Percentiles rank a stretch among this genome's conserved stretches.
Conservation (phyloP, 305 asterid genomes). For the Fraxinus baroniana region DNA sequence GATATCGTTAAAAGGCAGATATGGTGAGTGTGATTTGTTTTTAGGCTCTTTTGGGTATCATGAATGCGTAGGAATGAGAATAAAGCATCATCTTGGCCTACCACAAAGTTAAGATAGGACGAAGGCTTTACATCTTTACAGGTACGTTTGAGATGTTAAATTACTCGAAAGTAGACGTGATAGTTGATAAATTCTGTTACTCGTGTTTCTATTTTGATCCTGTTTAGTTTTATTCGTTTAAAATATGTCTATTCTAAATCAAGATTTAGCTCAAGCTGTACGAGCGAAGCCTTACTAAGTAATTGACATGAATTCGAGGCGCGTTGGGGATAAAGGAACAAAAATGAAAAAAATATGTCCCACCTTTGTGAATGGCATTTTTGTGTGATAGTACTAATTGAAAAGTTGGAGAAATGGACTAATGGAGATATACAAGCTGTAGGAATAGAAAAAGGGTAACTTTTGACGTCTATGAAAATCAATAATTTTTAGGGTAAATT, state of each 20-base stretch:
- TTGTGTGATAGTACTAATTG: background rate
- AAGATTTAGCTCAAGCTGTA: background rate
- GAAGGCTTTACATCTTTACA: background rate
- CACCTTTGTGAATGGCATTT: background rate
- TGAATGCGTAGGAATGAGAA: constrained; percentile 24
- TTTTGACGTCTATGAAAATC: background rate
- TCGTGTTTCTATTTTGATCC: background rate
- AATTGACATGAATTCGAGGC: background rate
- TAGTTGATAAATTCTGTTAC: background rate
- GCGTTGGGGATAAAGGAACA: too few species aligned
- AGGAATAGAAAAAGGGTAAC: too few species aligned
- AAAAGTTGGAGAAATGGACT: too few species aligned
- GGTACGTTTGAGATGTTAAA: background rate
- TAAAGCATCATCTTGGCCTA: constrained; percentile 21
- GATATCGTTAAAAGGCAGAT: background rate
- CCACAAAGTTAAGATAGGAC: background rate
- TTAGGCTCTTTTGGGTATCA: background rate
- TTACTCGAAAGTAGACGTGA: too few species aligned
- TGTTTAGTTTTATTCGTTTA: too few species aligned
- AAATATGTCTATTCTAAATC: too few species aligned
- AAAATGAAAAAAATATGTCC: background rate
- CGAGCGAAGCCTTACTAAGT: too few species aligned
- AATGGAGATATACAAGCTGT: too few species aligned
- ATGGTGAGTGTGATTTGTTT: background rate
- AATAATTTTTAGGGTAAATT: too few species aligned